phyloP scores from a whole-genome alignment of 2,329 filamentous ascomycete genomes.

The Coniochaeta sp. region DNA sequence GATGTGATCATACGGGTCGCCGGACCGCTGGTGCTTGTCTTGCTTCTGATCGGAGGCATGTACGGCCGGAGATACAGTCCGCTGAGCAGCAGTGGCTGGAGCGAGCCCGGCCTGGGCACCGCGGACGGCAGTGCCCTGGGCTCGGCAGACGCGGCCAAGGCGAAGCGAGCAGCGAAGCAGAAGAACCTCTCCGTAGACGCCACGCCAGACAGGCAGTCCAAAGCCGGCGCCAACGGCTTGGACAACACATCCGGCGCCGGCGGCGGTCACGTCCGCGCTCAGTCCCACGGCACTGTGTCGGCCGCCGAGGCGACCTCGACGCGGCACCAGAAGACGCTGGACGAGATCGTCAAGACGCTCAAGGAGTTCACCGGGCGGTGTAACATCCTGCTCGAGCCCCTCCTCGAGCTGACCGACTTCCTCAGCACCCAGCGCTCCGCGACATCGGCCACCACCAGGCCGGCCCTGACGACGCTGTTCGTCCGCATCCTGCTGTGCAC shows the following conservation, averaged over 20 bases:
- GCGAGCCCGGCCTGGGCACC: conserved; percentile 34
- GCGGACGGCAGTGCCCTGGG: conserved; percentile 20
- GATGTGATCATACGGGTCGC: conserved; percentile 74
- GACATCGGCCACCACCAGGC: conserved; percentile 83
- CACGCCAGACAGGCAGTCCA: conserved; percentile 10
- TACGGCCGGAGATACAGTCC: conserved; percentile 86
- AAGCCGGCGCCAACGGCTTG: conserved; percentile 20
- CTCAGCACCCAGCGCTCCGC: conserved; percentile 84
- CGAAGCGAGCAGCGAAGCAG: conserved; percentile 15
- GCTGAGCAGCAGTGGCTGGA: conserved; percentile 75
- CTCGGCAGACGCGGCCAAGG: conserved; percentile 10
- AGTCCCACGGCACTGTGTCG: conserved; percentile 12
- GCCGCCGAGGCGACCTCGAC: conserved; percentile 55
- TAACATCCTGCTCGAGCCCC: conserved; percentile 84
- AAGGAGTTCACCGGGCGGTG: conserved; percentile 86
- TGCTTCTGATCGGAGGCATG: conserved; percentile 81
- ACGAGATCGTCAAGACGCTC: conserved; percentile 93
- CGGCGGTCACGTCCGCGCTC: conserved; percentile 8
- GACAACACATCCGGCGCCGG: not conserved
- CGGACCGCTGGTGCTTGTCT: conserved; percentile 76
- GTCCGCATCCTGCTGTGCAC: conserved; percentile 83
- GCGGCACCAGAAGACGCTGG: conserved; percentile 85
- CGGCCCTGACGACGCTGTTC: conserved; percentile 82
- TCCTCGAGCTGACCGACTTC: conserved; percentile 86
- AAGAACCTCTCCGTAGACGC: conserved; percentile 19